Evolutionary conservation across 768 basidiomycete genomes (phyloP).

Genomic region (Termitomyces sp.): DNA sequence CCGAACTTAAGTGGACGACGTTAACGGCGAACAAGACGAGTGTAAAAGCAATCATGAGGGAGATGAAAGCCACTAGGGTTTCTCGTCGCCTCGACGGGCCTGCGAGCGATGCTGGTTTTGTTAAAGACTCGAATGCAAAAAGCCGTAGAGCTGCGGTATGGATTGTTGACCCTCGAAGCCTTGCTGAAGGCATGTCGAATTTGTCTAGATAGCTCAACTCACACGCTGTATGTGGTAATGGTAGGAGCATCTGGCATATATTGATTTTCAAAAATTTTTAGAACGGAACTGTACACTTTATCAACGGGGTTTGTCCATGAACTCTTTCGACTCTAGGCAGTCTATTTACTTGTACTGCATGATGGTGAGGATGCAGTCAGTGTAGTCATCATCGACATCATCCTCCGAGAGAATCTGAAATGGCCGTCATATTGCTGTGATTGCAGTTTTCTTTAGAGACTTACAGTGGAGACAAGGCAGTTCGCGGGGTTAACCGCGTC

Average conservation of each 20-base stretch:
- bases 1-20: constrained; percentile 72
- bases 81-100: constrained; percentile 25
- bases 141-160: constrained; percentile 38
- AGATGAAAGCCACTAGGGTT: constrained; percentile 42
- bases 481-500: not conserved
- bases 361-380: constrained; percentile 8
- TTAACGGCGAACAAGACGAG: constrained; percentile 81
- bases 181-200: constrained; percentile 53
- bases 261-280: not conserved
- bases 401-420: constrained; percentile 9
- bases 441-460: not conserved
- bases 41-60: constrained; percentile 66
- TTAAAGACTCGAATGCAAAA: constrained; percentile 9
- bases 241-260: not conserved
- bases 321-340: not conserved
- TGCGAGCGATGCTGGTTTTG: constrained; percentile 5
- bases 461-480: constrained; percentile 5
- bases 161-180: constrained; percentile 75
- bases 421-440: not conserved
- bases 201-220: not conserved
- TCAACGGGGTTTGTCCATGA: not conserved
- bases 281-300: not conserved
- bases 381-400: constrained; percentile 6
- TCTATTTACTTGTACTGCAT: constrained; percentile 7
- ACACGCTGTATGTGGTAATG: not conserved